Conservation (phyloP, 352 stramenopile genomes). For the Halophytophthora polymorphica region DNA sequence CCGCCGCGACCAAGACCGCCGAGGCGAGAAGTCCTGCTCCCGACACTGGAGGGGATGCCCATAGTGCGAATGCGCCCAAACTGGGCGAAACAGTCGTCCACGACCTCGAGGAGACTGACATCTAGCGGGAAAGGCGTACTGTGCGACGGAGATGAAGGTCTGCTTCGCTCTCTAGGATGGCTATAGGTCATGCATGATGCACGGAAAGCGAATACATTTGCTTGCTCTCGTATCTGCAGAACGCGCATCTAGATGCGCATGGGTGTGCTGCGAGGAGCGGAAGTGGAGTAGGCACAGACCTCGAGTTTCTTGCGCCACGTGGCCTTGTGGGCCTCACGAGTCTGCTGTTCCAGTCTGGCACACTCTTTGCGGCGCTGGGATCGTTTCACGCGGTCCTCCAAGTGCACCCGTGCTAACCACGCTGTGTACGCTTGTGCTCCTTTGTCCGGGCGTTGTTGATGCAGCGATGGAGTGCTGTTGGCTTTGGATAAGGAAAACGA, state of each 20-base stretch:
- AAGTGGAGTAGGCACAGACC: slow-evolving; percentile 69
- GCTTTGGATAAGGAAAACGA: background rate
- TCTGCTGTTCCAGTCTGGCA: slow-evolving; percentile 19
- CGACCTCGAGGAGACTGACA: slow-evolving; percentile 36
- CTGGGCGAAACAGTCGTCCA: slow-evolving; percentile 11
- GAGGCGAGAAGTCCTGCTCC: slow-evolving; percentile 2
- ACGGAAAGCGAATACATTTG: background rate
- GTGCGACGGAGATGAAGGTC: background rate
- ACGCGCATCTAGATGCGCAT: background rate
- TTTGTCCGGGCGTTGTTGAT: slow-evolving; percentile 3
- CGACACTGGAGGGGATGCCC: background rate
- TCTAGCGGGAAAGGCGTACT: slow-evolving; percentile 13
- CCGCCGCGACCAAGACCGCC: background rate
- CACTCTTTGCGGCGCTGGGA: slow-evolving; percentile 26
- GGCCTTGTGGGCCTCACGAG: slow-evolving; percentile 33
- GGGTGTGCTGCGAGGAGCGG: slow-evolving; percentile 4
- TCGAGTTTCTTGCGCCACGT: slow-evolving; percentile 66
- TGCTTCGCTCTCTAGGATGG: background rate
- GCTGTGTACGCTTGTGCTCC: slow-evolving; percentile 23
- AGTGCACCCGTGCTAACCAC: slow-evolving; percentile 47
- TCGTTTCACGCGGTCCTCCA: slow-evolving; percentile 45
- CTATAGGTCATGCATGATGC: background rate
- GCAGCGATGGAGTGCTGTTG: slow-evolving; percentile 4
- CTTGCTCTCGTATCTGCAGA: no score
- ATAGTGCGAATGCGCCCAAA: background rate